Percentiles rank a stretch among this genome's conserved stretches.
These are phyloP conservation scores for Chamaenerion angustifolium DNA, from an alignment of 345 rosid genomes.

Conservation along the genomic window DNA sequence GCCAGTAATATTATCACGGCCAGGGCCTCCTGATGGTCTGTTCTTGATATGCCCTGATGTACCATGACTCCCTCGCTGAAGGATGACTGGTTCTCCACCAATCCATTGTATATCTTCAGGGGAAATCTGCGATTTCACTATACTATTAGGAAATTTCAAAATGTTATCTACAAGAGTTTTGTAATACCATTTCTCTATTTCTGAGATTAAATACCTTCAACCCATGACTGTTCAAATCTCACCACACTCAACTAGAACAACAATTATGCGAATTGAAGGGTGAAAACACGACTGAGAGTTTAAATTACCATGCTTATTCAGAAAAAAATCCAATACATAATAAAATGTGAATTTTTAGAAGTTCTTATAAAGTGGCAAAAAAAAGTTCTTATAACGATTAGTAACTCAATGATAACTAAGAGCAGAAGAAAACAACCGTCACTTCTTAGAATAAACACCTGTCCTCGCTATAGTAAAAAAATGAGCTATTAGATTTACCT, in stretches of 20 bases:
- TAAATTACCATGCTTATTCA: slow-evolving; percentile 9
- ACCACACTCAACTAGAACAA: slow-evolving; percentile 7
- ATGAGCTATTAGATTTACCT: slow-evolving; percentile 23
- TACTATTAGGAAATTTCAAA: neutral
- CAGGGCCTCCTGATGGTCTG: slow-evolving; percentile 22
- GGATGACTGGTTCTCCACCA: slow-evolving; percentile 40
- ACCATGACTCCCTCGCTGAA: slow-evolving; percentile 38
- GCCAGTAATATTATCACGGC: slow-evolving; percentile 29
- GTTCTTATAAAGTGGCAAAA: no score
- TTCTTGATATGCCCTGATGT: slow-evolving; percentile 32
- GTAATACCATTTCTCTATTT: neutral
- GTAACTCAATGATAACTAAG: no score
- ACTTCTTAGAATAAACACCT: no score
- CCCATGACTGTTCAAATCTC: no score
- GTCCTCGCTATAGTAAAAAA: neutral
- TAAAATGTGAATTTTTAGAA: no score
- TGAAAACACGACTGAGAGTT: no score
- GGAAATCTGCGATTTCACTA: slow-evolving; percentile 41
- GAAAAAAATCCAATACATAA: no score
- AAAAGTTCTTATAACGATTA: no score
- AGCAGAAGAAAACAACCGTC: neutral
- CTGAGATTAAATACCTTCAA: no score
- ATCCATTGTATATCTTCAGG: slow-evolving; percentile 77
- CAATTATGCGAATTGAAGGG: no score
- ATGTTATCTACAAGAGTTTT: neutral